Base-by-base conservation (phyloP, 345 rosid genomes). In the Eucalyptus curtisii region DNA sequence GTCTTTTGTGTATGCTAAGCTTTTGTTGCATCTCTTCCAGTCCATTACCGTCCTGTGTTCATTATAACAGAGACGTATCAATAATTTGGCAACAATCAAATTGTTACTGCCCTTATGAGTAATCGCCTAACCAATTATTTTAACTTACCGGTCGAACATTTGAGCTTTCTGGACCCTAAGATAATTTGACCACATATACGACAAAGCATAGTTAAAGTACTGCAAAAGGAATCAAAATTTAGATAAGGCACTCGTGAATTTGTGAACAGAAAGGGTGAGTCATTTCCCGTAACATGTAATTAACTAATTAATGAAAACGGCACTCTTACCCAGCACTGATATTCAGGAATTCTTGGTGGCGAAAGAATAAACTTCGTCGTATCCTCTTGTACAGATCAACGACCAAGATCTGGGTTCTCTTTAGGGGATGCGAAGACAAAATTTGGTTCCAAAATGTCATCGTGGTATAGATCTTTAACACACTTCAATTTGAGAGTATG, bases 1-100 rank as follows among this genome's bases (percentile, higher is more conserved):
- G 66, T 90, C 80, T 11, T 40, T 81, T 4, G 86, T n/a, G 86
- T 89, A 92, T 42, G 87, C 47, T 30, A 92, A 45, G 19, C 89
- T 88, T 37, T 68, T 31, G 61, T 92, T 92, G 90, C 92, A 92
- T 48, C 91, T 88, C 71, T 88, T 89, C 90, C 92, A 91, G 16
- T n/a, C n/a, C n/a, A n/a, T n/a, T n/a, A n/a, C n/a, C n/a, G n/a
- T n/a, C n/a, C n/a, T n/a, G n/a, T n/a, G n/a, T 12, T 59, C 66
- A 27, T 59, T 59, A 11, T 11, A 5, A 59, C 31, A 59, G 31
- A 59, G 66, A n/a, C n/a, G n/a, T n/a, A n/a, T n/a, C n/a, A n/a
- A n/a, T n/a, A n/a, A n/a, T n/a, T n/a, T n/a, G n/a, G 66, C 66
- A 12, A 59, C 31, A 59, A 27, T 59, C 15, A 11, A 25, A 59